Evolutionary conservation across 257 asterid genomes (phyloP).

Genomic region (Solanum pimpinellifolium): DNA sequence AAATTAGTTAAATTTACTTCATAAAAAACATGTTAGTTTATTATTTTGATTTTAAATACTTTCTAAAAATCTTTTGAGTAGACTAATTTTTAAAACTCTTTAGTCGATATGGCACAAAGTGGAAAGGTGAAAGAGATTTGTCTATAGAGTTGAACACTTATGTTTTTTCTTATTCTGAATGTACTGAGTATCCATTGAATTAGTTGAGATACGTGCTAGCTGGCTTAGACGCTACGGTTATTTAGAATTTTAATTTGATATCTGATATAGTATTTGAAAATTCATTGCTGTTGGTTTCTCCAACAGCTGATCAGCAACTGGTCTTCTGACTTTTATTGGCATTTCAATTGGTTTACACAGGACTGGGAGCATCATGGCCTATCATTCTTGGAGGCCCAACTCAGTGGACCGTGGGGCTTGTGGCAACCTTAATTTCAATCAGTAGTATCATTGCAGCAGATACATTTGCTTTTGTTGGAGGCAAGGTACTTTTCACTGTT

Average conservation of each 20-base stretch:
- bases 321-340: neutral
- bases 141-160: neutral
- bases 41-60: neutral
- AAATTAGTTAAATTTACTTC: neutral
- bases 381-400: slow-evolving; percentile 78
- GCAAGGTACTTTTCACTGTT: slow-evolving; percentile 45
- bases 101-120: neutral
- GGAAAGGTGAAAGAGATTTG: neutral
- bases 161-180: neutral
- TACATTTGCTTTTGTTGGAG: slow-evolving; percentile 89
- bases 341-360: slow-evolving; percentile 20
- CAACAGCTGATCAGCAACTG: neutral
- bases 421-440: slow-evolving; percentile 77
- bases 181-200: neutral
- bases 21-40: neutral
- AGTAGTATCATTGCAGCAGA: slow-evolving; percentile 97
- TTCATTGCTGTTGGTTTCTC: neutral
- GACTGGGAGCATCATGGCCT: slow-evolving; percentile 78
- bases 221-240: neutral
- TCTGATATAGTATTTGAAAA: slow-evolving; percentile 6
- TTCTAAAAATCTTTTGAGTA: neutral
- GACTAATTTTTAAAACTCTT: neutral
- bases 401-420: slow-evolving; percentile 96
- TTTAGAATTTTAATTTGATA: neutral
- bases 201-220: neutral